Base-by-base conservation (phyloP, 306 rosid species). In the Gastrolobium villosum region DNA sequence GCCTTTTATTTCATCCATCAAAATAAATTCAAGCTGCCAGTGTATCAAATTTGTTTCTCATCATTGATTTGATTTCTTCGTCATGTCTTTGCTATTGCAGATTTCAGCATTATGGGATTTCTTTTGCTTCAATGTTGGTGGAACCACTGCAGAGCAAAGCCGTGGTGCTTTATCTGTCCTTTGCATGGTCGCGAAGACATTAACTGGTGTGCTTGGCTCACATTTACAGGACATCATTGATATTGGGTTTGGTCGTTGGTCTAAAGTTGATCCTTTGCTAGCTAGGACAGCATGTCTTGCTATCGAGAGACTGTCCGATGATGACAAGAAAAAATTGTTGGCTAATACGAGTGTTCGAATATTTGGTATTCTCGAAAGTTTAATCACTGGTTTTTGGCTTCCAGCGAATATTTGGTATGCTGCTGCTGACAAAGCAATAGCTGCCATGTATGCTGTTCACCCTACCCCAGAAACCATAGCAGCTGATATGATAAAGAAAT, bases 221-320 rank as follows among this genome's bases (percentile, higher is more conserved):
- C 97, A 94, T 82, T 87, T 94, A 62, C 97, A 86, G 83, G 99
- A 92, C 75, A 89, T 94, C 62, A 84, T 94, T 49, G 99, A 94
- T 80, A 94, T 92, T 43, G 99, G 99, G 71, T 92, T 94, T 84
- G 99, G 99, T 54, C 90, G 97, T 75, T 94, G 97, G 99, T 91
- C 97, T 66, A 94, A 94, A 86, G 83, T 91, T 63, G 99, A 94
- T 76, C 93, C 97, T 66, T 83, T 94, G 89, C 97, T 94, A 67
- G 97, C 99, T 59, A 86, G 97, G 87, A 91, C 97, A 39, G 97
- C 99, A 15, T 90, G 99, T 75, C 75, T 85, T 83, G 97, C 97
- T 85, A 85, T 94, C 31, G 90, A 90, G 59, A 90, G 97, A 78
- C 75, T 94, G 79, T 90, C 97, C 34, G 92, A 87, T 70, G 97